phyloP scores from a whole-genome alignment of 805 yeast genomes.

The Candida montana region DNA sequence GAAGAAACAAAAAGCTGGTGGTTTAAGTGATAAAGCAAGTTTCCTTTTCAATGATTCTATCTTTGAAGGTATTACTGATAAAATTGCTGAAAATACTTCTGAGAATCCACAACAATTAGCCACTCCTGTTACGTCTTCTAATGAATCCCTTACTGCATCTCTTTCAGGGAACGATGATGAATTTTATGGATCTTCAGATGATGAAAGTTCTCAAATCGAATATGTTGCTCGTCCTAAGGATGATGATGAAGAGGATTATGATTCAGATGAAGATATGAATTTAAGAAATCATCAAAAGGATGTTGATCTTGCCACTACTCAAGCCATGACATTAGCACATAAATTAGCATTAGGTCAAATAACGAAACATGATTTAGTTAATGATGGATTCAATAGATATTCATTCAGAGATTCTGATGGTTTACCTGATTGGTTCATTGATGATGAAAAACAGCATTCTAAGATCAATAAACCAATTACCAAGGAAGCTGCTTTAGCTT shows the following conservation, averaged over 20 bases:
- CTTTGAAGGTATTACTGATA: constrained; percentile 43
- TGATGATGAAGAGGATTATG: constrained; percentile 37
- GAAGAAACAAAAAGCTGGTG: constrained; percentile 37
- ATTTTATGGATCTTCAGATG: constrained; percentile 21
- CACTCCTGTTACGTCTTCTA: constrained; percentile 9
- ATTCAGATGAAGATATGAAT: constrained; percentile 44
- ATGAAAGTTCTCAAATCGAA: constrained; percentile 33
- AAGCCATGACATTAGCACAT: constrained; percentile 97
- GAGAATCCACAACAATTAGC: constrained; percentile 4
- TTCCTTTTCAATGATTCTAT: constrained; percentile 48
- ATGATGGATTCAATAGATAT: constrained; percentile 88
- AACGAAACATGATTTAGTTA: constrained; percentile 77
- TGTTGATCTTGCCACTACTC: constrained; percentile 84
- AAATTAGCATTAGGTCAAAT: constrained; percentile 87
- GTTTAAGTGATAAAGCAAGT: constrained; percentile 36
- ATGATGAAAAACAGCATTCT: constrained; percentile 84
- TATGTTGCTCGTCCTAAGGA: constrained; percentile 39
- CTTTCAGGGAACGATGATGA: constrained; percentile 15
- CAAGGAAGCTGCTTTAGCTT: constrained; percentile 82
- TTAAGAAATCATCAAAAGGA: constrained; percentile 51
- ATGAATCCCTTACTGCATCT: constrained; percentile 19
- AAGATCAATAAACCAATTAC: constrained; percentile 89
- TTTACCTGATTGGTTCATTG: constrained; percentile 94
- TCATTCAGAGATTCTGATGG: constrained; percentile 89
- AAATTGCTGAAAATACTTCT: too few species aligned